Evolutionary conservation across 441 rosid genomes (phyloP), one percentile per base, ranked within the genome.

Genomic region (Arabidopsis lyrata): DNA sequence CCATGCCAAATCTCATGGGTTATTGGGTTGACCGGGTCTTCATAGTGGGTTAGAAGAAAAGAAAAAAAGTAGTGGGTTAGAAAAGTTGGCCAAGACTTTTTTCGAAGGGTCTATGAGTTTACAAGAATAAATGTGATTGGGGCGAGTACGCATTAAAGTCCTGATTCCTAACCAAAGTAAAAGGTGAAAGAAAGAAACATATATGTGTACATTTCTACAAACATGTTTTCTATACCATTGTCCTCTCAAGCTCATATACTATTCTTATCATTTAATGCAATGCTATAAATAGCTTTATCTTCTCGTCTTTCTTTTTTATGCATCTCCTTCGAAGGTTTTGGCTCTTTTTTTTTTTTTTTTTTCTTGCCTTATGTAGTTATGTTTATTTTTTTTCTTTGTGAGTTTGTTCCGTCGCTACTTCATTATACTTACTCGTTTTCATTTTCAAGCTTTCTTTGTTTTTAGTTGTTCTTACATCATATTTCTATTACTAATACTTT

Each of bases 201-300:
- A 24, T 24, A 24, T 24, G 27, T 24, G 27, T 24, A 24, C 27
- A 24, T 24, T 24, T 24, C 27, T 24, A 24, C 27, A 48, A 35
- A 52, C 36, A 36, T 50, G 22, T 20, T n/a, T 52, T 16, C 31
- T 5, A 8, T 11, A 16, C 22, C 20, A 8, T 50, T 50, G 48
- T 49, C 60, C 61, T 38, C 50, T 52, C 38, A 38, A 36, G 7
- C 38, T 24, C 62, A 39, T n/a, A 39, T 9, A 53, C 48, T 39
- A 52, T 15, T 67, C 16, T 53, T 41, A 15, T 66, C 62, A 53
- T 54, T 67, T 12, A 54, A 16, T 53, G 62, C 62, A 54, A 16
- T 53, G 62, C 62, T 54, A 53, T 53, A 39, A 10, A 15, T 53
- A n/a, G 8, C 12, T 15, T 5, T 18, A 14, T 32, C 44, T 20